A percentile compares a stretch with the other conserved stretches of the same genome.
phyloP scores from a whole-genome alignment of 2,329 filamentous ascomycete genomes.

The Fusarium sp. region DNA sequence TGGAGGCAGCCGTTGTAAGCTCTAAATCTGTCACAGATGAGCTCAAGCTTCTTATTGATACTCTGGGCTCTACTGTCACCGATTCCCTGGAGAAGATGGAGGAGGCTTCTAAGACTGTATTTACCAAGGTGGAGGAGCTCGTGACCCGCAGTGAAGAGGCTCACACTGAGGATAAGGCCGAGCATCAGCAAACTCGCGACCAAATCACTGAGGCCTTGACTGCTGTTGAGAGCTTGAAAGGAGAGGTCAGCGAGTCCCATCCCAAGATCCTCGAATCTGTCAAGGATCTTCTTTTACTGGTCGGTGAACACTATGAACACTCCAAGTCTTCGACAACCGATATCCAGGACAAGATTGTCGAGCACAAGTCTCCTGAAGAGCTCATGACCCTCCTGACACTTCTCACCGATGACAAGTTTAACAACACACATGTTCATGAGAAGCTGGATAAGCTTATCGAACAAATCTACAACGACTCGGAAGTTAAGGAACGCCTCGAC shows the following conservation, averaged over 20 bases:
- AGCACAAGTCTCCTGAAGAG: slow-evolving; percentile 71
- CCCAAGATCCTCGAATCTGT: slow-evolving; percentile 90
- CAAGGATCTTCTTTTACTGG: slow-evolving; percentile 84
- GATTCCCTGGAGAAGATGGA: slow-evolving; percentile 89
- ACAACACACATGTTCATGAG: slow-evolving; percentile 51
- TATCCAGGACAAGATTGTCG: slow-evolving; percentile 70
- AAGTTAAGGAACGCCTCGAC: slow-evolving; percentile 48
- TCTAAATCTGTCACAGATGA: slow-evolving; percentile 89
- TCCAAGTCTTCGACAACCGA: slow-evolving; percentile 74
- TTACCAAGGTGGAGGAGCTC: slow-evolving; percentile 83
- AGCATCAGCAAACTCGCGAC: slow-evolving; percentile 86
- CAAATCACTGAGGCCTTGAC: slow-evolving; percentile 81
- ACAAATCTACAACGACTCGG: slow-evolving; percentile 45
- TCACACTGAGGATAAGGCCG: slow-evolving; percentile 77
- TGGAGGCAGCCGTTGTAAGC: slow-evolving; percentile 78
- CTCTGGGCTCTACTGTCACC: slow-evolving; percentile 82
- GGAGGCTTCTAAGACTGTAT: slow-evolving; percentile 88
- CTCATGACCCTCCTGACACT: slow-evolving; percentile 63
- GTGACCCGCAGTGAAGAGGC: slow-evolving; percentile 80
- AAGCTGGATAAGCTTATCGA: slow-evolving; percentile 48
- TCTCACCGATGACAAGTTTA: slow-evolving; percentile 62
- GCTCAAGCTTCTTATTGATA: slow-evolving; percentile 86
- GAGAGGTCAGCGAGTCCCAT: slow-evolving; percentile 83
- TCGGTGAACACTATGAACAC: slow-evolving; percentile 90
- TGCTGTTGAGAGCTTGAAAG: slow-evolving; percentile 81